phyloP scores from a whole-genome alignment of 2,329 filamentous ascomycete species.

The Rhynchosporium agropyri region DNA sequence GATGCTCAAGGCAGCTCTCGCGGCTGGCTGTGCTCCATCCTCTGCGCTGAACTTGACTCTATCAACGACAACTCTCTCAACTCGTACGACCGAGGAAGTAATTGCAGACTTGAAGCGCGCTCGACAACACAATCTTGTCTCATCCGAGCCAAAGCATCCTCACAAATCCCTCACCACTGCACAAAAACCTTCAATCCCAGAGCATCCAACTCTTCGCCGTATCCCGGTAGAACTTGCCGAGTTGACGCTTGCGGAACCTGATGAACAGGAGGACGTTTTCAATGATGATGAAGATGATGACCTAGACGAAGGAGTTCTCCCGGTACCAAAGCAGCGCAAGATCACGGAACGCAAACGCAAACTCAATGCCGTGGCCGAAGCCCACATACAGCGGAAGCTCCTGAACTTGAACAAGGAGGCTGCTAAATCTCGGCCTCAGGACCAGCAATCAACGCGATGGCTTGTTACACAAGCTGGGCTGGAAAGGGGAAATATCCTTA shows the following conservation, averaged over 20 bases:
- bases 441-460: slow-evolving; percentile 40
- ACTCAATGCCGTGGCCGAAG: slow-evolving; percentile 55
- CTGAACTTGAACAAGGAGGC: slow-evolving; percentile 37
- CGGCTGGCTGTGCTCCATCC: slow-evolving; percentile 12
- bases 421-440: slow-evolving; percentile 25
- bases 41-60: not conserved
- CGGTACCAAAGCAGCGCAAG: slow-evolving; percentile 42
- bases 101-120: slow-evolving; percentile 37
- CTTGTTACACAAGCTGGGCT: slow-evolving; percentile 37
- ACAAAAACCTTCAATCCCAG: not conserved
- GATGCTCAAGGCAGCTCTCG: not conserved
- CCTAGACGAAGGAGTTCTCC: slow-evolving; percentile 34
- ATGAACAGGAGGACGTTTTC: slow-evolving; percentile 29
- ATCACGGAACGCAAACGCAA: slow-evolving; percentile 52
- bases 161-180: not conserved
- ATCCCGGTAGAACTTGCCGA: slow-evolving; percentile 10
- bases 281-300: slow-evolving; percentile 31
- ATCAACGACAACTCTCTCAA: slow-evolving; percentile 29
- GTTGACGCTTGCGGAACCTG: slow-evolving; percentile 13
- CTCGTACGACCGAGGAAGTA: slow-evolving; percentile 37
- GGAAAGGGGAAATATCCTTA: slow-evolving; percentile 60
- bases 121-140: not conserved
- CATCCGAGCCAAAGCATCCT: not conserved
- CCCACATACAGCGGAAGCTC: slow-evolving; percentile 44
- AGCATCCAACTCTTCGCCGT: not conserved